Conservation (phyloP, 805 yeast genomes). For the Ogataea ramenticola region DNA sequence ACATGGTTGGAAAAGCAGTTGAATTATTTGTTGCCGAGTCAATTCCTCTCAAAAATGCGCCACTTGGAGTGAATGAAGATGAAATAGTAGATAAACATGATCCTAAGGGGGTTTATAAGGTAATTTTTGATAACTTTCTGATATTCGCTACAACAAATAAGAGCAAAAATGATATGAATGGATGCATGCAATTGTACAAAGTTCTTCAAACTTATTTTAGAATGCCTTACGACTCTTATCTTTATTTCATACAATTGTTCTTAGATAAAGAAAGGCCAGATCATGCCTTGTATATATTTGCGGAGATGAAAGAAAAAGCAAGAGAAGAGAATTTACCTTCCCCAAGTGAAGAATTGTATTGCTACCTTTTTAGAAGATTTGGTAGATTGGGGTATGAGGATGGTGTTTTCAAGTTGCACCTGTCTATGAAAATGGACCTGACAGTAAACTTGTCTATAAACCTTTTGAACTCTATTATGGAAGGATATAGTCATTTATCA, state of each 20-base stretch:
- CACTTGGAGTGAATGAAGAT: slow-evolving; percentile 2
- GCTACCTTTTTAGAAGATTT: slow-evolving; percentile 52
- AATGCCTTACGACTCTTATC: slow-evolving; percentile 52
- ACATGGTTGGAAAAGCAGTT: slow-evolving; percentile 32
- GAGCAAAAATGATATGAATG: slow-evolving; percentile 26
- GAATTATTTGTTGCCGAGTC: slow-evolving; percentile 36
- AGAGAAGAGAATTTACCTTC: slow-evolving; percentile 46
- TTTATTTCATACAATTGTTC: slow-evolving; percentile 52
- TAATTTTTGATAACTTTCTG: neutral
- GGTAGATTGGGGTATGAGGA: slow-evolving; percentile 52
- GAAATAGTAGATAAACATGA: neutral
- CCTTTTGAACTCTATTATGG: slow-evolving; percentile 55
- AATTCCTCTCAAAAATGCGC: slow-evolving; percentile 13
- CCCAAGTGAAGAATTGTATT: slow-evolving; percentile 50
- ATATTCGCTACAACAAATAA: neutral
- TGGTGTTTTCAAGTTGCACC: slow-evolving; percentile 60
- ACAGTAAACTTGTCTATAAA: slow-evolving; percentile 46
- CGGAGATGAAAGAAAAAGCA: slow-evolving; percentile 48
- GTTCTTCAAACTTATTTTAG: slow-evolving; percentile 47
- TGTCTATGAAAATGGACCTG: slow-evolving; percentile 56
- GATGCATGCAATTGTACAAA: slow-evolving; percentile 55
- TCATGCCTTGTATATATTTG: slow-evolving; percentile 55
- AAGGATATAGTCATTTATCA: slow-evolving; percentile 53
- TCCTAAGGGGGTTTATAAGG: slow-evolving; percentile 11
- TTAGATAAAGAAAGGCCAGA: slow-evolving; percentile 48